Base-by-base conservation (phyloP, 352 stramenopile species). In the Phytopythium sindhum region DNA sequence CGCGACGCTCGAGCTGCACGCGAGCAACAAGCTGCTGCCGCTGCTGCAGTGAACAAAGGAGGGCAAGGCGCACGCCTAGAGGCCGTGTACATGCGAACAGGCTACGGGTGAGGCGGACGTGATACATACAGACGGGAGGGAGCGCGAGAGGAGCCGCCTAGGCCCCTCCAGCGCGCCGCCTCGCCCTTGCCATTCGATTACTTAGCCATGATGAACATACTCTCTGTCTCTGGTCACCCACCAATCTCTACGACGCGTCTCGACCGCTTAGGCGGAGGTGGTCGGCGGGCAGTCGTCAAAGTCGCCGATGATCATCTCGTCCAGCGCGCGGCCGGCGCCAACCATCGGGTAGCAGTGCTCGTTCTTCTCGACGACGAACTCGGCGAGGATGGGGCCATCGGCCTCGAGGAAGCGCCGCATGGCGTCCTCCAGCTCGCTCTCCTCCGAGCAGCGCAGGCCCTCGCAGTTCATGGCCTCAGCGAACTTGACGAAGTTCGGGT, bases 291-390 rank as follows among this genome's bases (percentile, higher is more conserved):
- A 97, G 67, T 97, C 90, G 63, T 98, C 93, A 70, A 98, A 97
- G 75, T 98, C 90, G 64, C 94, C 91, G 72, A 98, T 88, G 78
- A 98, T 98, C 95, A 98, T 98, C 76, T 98, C 92, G 71, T 98
- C 88, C 52, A 95, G 69, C 57, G 87, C 88, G 48, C 85, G 78
- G 15, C 95, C 95, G 21, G 93, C 93, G 39, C 93, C 95, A 37
- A 98, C 95, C 86, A 98, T 97, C 44, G 95, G 95, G 64, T 98
- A 93, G 72, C 95, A 98, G 65, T 97, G 95, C 72, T 97, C 86
- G 70, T 98, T 85, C 74, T 97, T 97, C 70, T 97, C 88, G 33
- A 98, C 89, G 68, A 98, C 84, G 75, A 98, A 98, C 77, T 98
- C 85, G 44, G 93, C 92, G 59, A 97, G 84, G 62, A 98, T 91